A percentile compares a stretch with the other conserved stretches of the same genome.
phyloP scores from a whole-genome alignment of 495 filamentous ascomycete species.

The Podospora bellae-mahoneyi region DNA sequence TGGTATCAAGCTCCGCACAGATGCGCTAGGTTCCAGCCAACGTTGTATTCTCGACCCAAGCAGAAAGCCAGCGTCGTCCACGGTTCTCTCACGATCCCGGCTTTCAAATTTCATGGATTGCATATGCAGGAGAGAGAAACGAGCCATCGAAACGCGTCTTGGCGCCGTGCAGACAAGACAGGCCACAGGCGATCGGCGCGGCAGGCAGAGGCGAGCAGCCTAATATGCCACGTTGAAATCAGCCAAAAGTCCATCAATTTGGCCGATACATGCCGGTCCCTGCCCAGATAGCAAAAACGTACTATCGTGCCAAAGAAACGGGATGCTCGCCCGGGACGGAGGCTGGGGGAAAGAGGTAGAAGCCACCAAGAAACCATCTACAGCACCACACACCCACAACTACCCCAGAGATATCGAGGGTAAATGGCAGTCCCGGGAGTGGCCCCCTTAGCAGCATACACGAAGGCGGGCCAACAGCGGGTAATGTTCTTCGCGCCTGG shows the following conservation, averaged over 20 bases:
- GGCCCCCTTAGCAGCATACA: slow-evolving; percentile 17
- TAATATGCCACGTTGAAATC: slow-evolving; percentile 39
- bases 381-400: not conserved
- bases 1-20: slow-evolving; percentile 14
- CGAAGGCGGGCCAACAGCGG: slow-evolving; percentile 29
- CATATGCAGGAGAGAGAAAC: slow-evolving; percentile 31
- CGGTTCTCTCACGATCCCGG: slow-evolving; percentile 13
- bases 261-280: slow-evolving; percentile 21
- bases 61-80: slow-evolving; percentile 2
- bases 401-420: slow-evolving; percentile 17
- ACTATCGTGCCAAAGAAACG: slow-evolving; percentile 17
- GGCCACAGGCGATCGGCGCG: slow-evolving; percentile 17
- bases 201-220: slow-evolving; percentile 26
- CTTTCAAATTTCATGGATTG: slow-evolving; percentile 18
- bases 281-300: slow-evolving; percentile 9
- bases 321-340: slow-evolving; percentile 7
- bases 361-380: not conserved
- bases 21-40: slow-evolving; percentile 3
- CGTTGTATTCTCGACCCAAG: slow-evolving; percentile 17
- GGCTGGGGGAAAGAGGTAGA: slow-evolving; percentile 9
- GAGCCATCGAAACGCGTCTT: slow-evolving; percentile 22
- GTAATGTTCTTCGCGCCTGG: slow-evolving; percentile 20
- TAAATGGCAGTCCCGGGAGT: slow-evolving; percentile 28
- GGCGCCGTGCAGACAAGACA: slow-evolving; percentile 15
- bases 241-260: slow-evolving; percentile 36